These are phyloP conservation scores for Glomus cerebriforme DNA, from an alignment of 192 early-diverging fungal genomes.

Conservation along the genomic window DNA sequence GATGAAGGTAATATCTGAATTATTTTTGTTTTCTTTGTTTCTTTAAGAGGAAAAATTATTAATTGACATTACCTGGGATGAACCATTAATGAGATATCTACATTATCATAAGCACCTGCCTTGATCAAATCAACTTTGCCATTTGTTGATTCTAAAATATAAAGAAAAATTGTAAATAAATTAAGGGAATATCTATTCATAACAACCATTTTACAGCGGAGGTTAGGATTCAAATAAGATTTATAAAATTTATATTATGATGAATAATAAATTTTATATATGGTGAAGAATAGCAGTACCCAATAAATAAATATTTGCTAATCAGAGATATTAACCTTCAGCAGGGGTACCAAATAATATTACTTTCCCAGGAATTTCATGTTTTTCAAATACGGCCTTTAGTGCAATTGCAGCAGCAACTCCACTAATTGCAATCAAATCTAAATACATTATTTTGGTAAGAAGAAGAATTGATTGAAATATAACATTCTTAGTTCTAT, in stretches of 20 bases:
- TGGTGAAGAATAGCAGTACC: too few species aligned
- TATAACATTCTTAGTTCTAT: not conserved
- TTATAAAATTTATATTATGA: too few species aligned
- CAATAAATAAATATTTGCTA: too few species aligned
- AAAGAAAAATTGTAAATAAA: constrained; percentile 5
- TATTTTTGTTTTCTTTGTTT: not conserved
- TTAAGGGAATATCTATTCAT: too few species aligned
- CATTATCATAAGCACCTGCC: constrained; percentile 67
- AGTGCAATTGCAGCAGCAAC: constrained; percentile 62
- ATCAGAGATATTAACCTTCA: constrained; percentile 52
- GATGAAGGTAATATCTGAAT: not conserved
- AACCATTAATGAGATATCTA: constrained; percentile 78
- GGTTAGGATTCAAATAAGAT: too few species aligned
- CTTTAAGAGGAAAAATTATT: not conserved
- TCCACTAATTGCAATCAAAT: constrained; percentile 10
- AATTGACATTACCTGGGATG: constrained; percentile 60
- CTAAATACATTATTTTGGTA: not conserved
- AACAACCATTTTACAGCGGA: too few species aligned
- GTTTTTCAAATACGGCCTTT: constrained; percentile 30
- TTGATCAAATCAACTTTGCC: constrained; percentile 77
- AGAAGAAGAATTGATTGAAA: not conserved
- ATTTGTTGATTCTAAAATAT: constrained; percentile 54
- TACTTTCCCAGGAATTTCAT: constrained; percentile 56
- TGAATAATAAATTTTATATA: too few species aligned
- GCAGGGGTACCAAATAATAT: constrained; percentile 78